These are phyloP conservation scores for Lentinus brumalis DNA, from an alignment of 768 basidiomycete species.

Conservation along the genomic window DNA sequence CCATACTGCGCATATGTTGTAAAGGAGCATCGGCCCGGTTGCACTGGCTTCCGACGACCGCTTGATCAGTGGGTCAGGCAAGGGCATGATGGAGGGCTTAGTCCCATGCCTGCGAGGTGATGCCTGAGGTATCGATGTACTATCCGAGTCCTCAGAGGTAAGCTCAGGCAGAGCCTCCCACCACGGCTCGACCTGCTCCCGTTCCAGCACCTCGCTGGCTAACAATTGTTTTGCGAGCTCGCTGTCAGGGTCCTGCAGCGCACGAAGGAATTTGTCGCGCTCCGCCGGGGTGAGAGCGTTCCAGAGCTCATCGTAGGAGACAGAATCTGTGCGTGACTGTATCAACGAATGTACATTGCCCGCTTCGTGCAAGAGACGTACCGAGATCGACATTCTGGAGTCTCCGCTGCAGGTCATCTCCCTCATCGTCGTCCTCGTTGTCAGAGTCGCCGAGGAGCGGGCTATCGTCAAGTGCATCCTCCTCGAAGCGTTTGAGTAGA, in stretches of 20 bases:
- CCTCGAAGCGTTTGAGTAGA: conserved; percentile 72
- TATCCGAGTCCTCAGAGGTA: conserved; percentile 8
- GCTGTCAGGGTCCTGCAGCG: conserved; percentile 62
- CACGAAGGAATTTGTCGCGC: conserved; percentile 58
- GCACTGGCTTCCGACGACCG: conserved; percentile 23
- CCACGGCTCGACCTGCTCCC: conserved; percentile 65
- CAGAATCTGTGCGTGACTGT: conserved; percentile 43
- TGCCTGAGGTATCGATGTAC: neutral
- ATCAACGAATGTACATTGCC: neutral
- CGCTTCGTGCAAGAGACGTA: conserved; percentile 30
- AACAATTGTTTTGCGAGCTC: conserved; percentile 62
- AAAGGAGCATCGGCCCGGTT: conserved; percentile 46
- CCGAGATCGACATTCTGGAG: conserved; percentile 65
- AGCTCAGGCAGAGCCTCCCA: conserved; percentile 50
- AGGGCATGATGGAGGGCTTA: conserved; percentile 45
- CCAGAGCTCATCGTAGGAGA: conserved; percentile 62
- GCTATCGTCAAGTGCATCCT: conserved; percentile 46
- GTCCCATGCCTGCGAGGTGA: conserved; percentile 29
- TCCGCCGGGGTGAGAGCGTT: conserved; percentile 60
- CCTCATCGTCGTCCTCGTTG: conserved; percentile 42
- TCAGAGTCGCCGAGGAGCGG: conserved; percentile 32
- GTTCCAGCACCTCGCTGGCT: conserved; percentile 54
- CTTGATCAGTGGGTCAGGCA: conserved; percentile 49
- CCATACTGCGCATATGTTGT: conserved; percentile 72
- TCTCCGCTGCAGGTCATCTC: conserved; percentile 48